Evolutionary conservation across 768 basidiomycete species (phyloP), one percentile per base, ranked within the genome.

Genomic region (Mycena galopus): DNA sequence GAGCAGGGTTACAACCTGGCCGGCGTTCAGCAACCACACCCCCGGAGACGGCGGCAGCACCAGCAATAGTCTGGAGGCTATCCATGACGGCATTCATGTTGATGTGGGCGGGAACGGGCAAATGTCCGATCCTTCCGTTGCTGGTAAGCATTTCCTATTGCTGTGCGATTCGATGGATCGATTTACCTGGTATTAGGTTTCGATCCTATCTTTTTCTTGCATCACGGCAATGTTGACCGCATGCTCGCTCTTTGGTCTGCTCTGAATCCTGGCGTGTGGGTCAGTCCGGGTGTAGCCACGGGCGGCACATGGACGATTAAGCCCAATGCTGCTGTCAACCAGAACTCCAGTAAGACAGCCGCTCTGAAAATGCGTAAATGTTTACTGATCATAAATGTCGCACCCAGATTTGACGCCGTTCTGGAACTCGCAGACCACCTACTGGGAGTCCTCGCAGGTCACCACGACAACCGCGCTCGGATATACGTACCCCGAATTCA

Each of bases 161-260:
- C 59, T 35, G 21, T 5, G 0, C 14, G 25, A 53, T 39, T 51
- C 21, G 32, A 21, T 25, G 65, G 19, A 25, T 30, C 10, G 42
- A 53, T 44, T 47, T 51, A 35, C 42, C 55, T 17, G 25, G 10
- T 44, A 27, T 19, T 64, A 86, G 88, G 80, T 0, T 87, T 88
- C 69, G 89, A 89, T 74, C 87, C 88, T 0, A 84, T 88, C 71
- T 89, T 90, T 81, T 89, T 82, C 78, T 75, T 89, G 71, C 89
- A 89, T 72, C 89, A 90, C 74, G 72, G 77, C 69, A 87, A 90
- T 56, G 87, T 89, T 29, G 89, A 90, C 69, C 85, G 88, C 25
- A n/a, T 88, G 71, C 79, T 89, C 27, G 81, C 87, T 9, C 79
- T 90, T 21, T 90, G 88, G 89, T 79, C 82, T 7, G 88, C 86